Conservation (phyloP, 331 rosid species). For the Spiraea crenata region DNA sequence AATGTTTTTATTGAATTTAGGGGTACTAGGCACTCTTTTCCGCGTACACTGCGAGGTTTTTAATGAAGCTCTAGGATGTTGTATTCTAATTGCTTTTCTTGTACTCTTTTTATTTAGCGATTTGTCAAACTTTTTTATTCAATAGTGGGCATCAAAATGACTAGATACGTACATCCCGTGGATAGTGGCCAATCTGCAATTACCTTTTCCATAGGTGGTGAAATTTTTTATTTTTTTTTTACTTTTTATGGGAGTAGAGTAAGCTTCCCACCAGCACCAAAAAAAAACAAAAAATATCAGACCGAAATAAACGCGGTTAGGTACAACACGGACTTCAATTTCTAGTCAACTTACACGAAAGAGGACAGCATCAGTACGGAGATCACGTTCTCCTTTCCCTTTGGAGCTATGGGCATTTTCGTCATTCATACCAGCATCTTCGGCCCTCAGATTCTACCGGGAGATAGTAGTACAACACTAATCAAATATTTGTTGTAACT, state of each 20-base stretch:
- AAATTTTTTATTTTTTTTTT: background rate
- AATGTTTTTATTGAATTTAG: too few species aligned
- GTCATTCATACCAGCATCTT: background rate
- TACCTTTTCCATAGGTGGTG: background rate
- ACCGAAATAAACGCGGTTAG: background rate
- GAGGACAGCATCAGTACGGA: background rate
- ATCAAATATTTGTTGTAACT: too few species aligned
- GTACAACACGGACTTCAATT: background rate
- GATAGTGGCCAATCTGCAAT: background rate
- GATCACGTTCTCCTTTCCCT: background rate
- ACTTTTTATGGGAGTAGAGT: background rate
- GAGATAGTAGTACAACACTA: too few species aligned
- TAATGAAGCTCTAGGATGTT: too few species aligned
- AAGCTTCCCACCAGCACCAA: background rate
- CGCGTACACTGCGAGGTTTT: too few species aligned
- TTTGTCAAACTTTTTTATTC: too few species aligned
- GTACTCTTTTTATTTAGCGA: too few species aligned
- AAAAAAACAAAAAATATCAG: background rate
- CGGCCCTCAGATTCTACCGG: background rate
- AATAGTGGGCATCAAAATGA: background rate
- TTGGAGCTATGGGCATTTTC: background rate
- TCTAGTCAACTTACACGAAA: background rate
- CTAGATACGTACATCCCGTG: background rate
- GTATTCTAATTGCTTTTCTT: too few species aligned
- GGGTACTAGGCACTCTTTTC: too few species aligned